Percentiles rank a stretch among this genome's conserved stretches.
Conservation (phyloP, 2,329 filamentous ascomycete genomes). For the Verruconis gallopava region DNA sequence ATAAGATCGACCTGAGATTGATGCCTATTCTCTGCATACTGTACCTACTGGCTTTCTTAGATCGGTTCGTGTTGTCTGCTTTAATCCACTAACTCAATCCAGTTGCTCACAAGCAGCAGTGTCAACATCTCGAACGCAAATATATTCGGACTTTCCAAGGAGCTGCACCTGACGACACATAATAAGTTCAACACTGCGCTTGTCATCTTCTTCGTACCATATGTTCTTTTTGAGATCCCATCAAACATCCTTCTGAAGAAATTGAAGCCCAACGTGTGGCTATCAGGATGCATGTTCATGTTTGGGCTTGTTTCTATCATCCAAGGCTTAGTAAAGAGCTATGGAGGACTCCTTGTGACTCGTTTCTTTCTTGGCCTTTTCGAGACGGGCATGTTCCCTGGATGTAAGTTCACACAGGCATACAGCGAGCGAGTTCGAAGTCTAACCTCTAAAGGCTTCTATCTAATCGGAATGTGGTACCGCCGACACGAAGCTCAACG, state of each 20-base stretch:
- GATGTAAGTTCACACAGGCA: constrained; percentile 33
- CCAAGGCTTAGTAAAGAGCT: constrained; percentile 69
- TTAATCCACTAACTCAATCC: neutral
- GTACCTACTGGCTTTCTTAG: constrained; percentile 37
- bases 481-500: constrained; percentile 76
- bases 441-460: constrained; percentile 30
- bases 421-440: neutral
- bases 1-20: constrained; percentile 34
- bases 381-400: constrained; percentile 48
- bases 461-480: constrained; percentile 83
- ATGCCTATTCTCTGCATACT: constrained; percentile 38
- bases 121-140: constrained; percentile 44
- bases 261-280: constrained; percentile 39
- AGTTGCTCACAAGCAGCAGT: constrained; percentile 15
- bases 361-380: constrained; percentile 66
- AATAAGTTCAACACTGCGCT: constrained; percentile 38
- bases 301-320: constrained; percentile 65
- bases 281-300: constrained; percentile 70
- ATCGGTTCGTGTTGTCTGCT: constrained; percentile 21
- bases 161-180: constrained; percentile 29
- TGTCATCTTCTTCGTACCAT: constrained; percentile 42
- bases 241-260: constrained; percentile 40
- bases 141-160: constrained; percentile 34
- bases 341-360: constrained; percentile 61
- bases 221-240: constrained; percentile 41